Conservation (phyloP, 441 rosid species). For the Adansonia madagascariensis region DNA sequence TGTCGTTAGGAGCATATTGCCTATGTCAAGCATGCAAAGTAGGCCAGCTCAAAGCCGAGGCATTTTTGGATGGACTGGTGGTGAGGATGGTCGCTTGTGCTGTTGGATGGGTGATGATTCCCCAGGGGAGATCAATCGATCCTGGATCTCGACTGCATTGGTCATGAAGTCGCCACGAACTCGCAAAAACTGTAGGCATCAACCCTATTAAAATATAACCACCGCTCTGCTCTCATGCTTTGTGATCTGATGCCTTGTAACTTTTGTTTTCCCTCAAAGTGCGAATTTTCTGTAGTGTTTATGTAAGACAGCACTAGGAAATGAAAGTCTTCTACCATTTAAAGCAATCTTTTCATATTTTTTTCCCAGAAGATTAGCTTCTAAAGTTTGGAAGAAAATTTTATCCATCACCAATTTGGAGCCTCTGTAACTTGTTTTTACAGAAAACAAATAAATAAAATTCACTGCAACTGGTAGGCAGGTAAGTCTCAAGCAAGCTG, state of each 20-base stretch:
- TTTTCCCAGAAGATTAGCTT: neutral
- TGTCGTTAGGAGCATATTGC: conserved; percentile 74
- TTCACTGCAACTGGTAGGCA: neutral
- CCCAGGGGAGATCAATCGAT: conserved; percentile 37
- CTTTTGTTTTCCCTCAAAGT: neutral
- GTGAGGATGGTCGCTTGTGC: conserved; percentile 92
- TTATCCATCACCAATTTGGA: neutral
- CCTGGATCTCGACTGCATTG: conserved; percentile 78
- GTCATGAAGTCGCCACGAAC: conserved; percentile 45
- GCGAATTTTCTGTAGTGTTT: neutral
- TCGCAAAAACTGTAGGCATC: conserved; percentile 58
- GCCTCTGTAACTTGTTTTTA: neutral
- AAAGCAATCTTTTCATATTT: neutral
- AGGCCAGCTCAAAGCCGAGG: conserved; percentile 46
- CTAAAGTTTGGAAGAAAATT: neutral
- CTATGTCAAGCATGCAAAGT: conserved; percentile 50
- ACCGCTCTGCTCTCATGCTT: neutral
- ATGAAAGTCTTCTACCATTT: neutral
- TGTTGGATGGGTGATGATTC: conserved; percentile 80
- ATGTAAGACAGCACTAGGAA: neutral
- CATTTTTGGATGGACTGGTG: conserved; percentile 90
- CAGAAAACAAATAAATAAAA: neutral
- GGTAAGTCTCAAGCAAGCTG: neutral
- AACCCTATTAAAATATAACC: conserved; percentile 45
- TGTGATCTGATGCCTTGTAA: neutral